phyloP scores from a whole-genome alignment of 768 basidiomycete genomes.

The Amanita subjunquillea region DNA sequence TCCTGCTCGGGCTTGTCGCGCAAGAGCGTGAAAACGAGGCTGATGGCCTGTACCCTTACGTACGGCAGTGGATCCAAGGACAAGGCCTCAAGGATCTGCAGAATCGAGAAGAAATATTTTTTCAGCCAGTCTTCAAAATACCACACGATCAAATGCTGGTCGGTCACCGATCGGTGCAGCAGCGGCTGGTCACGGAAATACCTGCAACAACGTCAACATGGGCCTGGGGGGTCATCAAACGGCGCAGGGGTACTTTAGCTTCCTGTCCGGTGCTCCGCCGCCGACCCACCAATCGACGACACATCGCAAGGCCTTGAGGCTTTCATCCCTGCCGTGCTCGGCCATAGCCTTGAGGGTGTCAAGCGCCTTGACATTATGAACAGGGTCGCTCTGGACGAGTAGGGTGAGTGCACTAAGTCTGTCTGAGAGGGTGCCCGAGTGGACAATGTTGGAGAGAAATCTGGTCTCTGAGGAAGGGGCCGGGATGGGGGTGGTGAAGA shows the following conservation, averaged over 20 bases:
- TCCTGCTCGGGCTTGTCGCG: conserved; percentile 94
- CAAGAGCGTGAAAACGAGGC: conserved; percentile 70
- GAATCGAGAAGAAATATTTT: conserved; percentile 87
- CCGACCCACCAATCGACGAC: conserved; percentile 97
- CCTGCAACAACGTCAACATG: conserved; percentile 26
- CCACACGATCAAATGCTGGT: conserved; percentile 70
- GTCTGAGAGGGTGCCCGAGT: conserved; percentile 86
- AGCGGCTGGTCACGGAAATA: conserved; percentile 88
- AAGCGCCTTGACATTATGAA: conserved; percentile 77
- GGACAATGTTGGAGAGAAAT: conserved; percentile 80
- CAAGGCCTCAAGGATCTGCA: conserved; percentile 83
- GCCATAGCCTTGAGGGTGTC: conserved; percentile 70
- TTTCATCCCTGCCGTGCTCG: conserved; percentile 80
- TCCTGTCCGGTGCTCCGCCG: conserved; percentile 80
- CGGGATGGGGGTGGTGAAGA: conserved; percentile 41
- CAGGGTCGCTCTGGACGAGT: conserved; percentile 77
- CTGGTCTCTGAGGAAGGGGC: conserved; percentile 65
- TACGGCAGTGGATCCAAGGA: conserved; percentile 82
- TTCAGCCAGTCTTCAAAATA: conserved; percentile 98
- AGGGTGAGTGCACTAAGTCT: conserved; percentile 85
- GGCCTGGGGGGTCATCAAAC: background rate
- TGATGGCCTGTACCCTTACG: conserved; percentile 77
- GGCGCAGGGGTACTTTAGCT: conserved; percentile 57
- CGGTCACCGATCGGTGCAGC: conserved; percentile 48
- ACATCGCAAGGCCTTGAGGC: conserved; percentile 81